Evolutionary conservation across 805 yeast species (phyloP).

Genomic region (Yamadazyma olivae): DNA sequence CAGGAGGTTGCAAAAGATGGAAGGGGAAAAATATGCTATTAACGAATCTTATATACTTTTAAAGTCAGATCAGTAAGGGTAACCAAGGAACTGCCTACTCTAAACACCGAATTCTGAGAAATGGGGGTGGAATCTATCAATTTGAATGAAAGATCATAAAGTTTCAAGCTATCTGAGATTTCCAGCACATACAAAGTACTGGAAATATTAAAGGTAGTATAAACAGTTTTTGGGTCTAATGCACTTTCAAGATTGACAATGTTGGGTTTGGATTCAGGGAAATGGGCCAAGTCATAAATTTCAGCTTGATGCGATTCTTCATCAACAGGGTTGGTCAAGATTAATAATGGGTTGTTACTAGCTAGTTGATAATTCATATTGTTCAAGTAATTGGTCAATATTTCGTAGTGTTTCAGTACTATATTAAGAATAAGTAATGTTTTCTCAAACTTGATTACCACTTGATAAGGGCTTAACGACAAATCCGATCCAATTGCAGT

Average conservation of each 20-base stretch:
- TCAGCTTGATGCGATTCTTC: slow-evolving; percentile 5
- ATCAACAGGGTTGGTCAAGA: slow-evolving; percentile 7
- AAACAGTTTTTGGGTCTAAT: not conserved
- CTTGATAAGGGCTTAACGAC: slow-evolving; percentile 13
- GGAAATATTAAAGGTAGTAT: not conserved
- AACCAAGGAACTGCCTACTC: slow-evolving; percentile 7
- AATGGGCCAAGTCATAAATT: slow-evolving; percentile 5
- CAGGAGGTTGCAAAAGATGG: no score
- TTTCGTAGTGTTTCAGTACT: slow-evolving; percentile 12
- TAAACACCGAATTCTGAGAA: slow-evolving; percentile 1
- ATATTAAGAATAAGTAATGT: slow-evolving; percentile 15
- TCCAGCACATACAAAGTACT: slow-evolving; percentile 3
- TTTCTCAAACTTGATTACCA: slow-evolving; percentile 14
- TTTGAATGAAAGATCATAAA: slow-evolving; percentile 4
- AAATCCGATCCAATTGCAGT: slow-evolving; percentile 10
- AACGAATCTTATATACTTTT: no score
- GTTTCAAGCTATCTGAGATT: slow-evolving; percentile 3
- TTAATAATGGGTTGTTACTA: slow-evolving; percentile 4
- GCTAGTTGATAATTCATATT: slow-evolving; percentile 4
- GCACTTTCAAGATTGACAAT: slow-evolving; percentile 3
- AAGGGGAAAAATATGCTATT: no score
- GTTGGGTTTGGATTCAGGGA: slow-evolving; percentile 2
- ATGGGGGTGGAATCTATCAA: slow-evolving; percentile 3
- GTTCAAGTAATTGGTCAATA: slow-evolving; percentile 8
- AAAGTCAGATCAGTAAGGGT: no score